Percentiles rank a stretch among this genome's conserved stretches.
phyloP scores from a whole-genome alignment of 2,329 filamentous ascomycete genomes.

The Thielaviopsis musarum region DNA sequence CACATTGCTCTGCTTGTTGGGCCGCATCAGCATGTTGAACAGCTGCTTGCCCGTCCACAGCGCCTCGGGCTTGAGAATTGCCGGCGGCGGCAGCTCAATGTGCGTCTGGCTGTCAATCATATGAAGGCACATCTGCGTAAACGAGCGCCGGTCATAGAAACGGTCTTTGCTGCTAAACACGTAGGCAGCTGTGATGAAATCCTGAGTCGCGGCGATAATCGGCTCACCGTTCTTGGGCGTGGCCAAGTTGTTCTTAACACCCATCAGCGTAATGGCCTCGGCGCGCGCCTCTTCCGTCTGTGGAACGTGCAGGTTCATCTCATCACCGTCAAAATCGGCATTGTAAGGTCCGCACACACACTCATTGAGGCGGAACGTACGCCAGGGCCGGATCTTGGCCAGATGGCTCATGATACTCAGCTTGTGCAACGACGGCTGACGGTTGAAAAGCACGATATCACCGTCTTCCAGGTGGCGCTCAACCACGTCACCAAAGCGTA shows the following conservation, averaged over 20 bases:
- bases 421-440: slow-evolving; percentile 93
- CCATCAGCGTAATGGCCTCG: slow-evolving; percentile 93
- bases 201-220: slow-evolving; percentile 96
- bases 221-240: slow-evolving; percentile 97
- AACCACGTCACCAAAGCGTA: slow-evolving; percentile 73
- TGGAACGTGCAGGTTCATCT: slow-evolving; percentile 97
- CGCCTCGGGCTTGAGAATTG: slow-evolving; percentile 67
- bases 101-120: slow-evolving; percentile 73
- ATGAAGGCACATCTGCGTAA: slow-evolving; percentile 78
- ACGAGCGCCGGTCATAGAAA: slow-evolving; percentile 79
- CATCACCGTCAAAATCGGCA: slow-evolving; percentile 95
- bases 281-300: slow-evolving; percentile 94
- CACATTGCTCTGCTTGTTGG: slow-evolving; percentile 69
- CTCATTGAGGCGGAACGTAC: slow-evolving; percentile 92
- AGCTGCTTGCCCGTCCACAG: slow-evolving; percentile 97
- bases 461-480: slow-evolving; percentile 90
- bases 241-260: slow-evolving; percentile 87
- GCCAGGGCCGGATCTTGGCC: slow-evolving; percentile 83
- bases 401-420: slow-evolving; percentile 95
- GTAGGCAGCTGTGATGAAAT: slow-evolving; percentile 95
- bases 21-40: slow-evolving; percentile 80
- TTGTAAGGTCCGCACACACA: slow-evolving; percentile 98
- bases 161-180: slow-evolving; percentile 81
- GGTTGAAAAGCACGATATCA: slow-evolving; percentile 94
- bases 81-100: slow-evolving; percentile 73